Evolutionary conservation across 2,329 filamentous ascomycete species (phyloP).

Genomic region (Hortaea werneckii): DNA sequence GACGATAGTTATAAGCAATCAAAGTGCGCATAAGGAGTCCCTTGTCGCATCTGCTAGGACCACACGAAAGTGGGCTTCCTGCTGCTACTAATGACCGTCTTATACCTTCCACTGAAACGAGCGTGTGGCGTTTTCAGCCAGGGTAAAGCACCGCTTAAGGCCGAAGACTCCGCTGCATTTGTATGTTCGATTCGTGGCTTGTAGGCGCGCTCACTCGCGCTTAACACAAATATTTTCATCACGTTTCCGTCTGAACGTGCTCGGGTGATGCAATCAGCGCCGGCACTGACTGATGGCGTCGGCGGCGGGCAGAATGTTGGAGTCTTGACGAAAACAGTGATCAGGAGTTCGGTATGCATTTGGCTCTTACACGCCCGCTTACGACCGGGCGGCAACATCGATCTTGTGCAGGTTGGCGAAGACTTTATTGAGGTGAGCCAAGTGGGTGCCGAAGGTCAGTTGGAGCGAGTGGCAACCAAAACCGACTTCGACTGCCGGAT

Average conservation of each 20-base stretch:
- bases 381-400: conserved; percentile 58
- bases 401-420: conserved; percentile 80
- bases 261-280: background rate
- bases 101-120: no score
- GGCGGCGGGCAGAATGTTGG: conserved; percentile 40
- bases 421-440: conserved; percentile 73
- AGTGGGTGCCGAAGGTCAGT: conserved; percentile 47
- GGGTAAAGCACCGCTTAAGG: no score
- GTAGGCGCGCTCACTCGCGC: background rate
- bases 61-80: no score
- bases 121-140: no score
- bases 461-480: conserved; percentile 68
- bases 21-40: no score
- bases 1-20: no score
- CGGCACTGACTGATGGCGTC: background rate
- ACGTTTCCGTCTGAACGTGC: background rate
- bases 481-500: conserved; percentile 71
- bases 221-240: background rate
- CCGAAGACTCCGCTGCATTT: no score
- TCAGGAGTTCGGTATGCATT: conserved; percentile 64
- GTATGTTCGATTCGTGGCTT: no score
- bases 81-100: no score
- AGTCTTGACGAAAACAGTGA: conserved; percentile 66
- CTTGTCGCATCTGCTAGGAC: no score
- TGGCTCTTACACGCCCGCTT: conserved; percentile 73